Conservation (phyloP, 495 filamentous ascomycete species). For the Staphylotrichum longicolle region DNA sequence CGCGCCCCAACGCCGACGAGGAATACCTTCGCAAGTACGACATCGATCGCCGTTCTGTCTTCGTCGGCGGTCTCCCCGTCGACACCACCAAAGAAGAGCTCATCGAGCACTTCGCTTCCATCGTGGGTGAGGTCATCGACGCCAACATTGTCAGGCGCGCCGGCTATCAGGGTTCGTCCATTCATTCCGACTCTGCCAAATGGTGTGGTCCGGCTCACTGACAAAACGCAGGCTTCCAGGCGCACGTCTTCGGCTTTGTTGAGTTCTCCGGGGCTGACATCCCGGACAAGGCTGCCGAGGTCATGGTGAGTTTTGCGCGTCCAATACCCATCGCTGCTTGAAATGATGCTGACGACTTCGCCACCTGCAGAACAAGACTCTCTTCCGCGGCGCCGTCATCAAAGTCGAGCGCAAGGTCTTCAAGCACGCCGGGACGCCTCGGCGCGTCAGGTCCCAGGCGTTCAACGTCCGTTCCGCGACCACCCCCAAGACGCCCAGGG, state of each 20-base stretch:
- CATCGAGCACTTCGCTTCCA: slow-evolving; percentile 33
- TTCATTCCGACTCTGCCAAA: slow-evolving; percentile 21
- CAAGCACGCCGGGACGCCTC: slow-evolving; percentile 7
- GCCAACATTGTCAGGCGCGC: slow-evolving; percentile 40
- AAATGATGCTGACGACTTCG: slow-evolving; percentile 15
- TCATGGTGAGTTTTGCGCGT: slow-evolving; percentile 19
- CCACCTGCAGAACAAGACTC: slow-evolving; percentile 5
- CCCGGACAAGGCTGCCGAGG: slow-evolving; percentile 41
- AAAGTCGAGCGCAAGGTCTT: slow-evolving; percentile 26
- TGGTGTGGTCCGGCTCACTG: slow-evolving; percentile 17
- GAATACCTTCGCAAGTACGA: slow-evolving; percentile 44
- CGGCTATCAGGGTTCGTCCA: not conserved
- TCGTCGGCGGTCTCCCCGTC: slow-evolving; percentile 49
- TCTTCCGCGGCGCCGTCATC: slow-evolving; percentile 12
- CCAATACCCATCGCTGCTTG: too few species aligned
- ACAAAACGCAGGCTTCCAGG: slow-evolving; percentile 5
- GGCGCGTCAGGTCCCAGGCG: slow-evolving; percentile 23
- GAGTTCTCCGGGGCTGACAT: slow-evolving; percentile 42
- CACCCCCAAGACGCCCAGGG: slow-evolving; percentile 15
- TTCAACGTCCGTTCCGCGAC: slow-evolving; percentile 6
- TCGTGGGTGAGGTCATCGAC: slow-evolving; percentile 42
- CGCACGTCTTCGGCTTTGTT: slow-evolving; percentile 54
- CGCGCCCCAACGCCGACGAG: slow-evolving; percentile 30
- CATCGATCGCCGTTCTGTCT: slow-evolving; percentile 51
- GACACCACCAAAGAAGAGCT: slow-evolving; percentile 41